These are phyloP conservation scores for Coemansia sp. DNA, from an alignment of 192 early-diverging fungal genomes.

Conservation along the genomic window DNA sequence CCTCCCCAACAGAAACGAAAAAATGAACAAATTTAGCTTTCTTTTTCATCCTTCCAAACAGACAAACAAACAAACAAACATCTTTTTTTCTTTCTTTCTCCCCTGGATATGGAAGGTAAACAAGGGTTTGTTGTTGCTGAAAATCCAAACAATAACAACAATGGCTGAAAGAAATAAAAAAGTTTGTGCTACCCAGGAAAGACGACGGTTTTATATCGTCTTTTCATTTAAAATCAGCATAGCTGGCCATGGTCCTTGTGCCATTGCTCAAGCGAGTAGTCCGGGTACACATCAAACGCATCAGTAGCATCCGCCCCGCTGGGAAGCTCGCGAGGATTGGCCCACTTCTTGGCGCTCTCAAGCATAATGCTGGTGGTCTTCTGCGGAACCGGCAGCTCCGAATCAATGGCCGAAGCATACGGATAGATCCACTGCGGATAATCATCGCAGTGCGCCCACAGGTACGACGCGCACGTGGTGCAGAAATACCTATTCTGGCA, in stretches of 20 bases:
- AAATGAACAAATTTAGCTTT: no score
- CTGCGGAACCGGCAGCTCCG: conserved; percentile 52
- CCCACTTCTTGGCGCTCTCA: conserved; percentile 52
- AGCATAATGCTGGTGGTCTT: conserved; percentile 48
- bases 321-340: conserved; percentile 27
- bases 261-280: conserved; percentile 59
- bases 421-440: conserved; percentile 38
- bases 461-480: conserved; percentile 56
- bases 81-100: no score
- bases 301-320: conserved; percentile 15
- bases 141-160: no score
- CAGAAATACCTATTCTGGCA: conserved; percentile 62
- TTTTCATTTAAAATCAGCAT: conserved; percentile 6
- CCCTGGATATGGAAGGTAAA: no score
- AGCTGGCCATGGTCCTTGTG: conserved; percentile 53
- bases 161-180: no score
- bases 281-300: conserved; percentile 58
- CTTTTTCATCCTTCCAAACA: no score
- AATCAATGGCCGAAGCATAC: conserved; percentile 63
- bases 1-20: no score
- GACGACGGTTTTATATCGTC: background rate
- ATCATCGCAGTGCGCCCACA: conserved; percentile 48
- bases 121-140: no score
- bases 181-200: background rate
- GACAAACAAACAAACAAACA: no score